Base-by-base conservation (phyloP, 2,329 filamentous ascomycete species). In the Phoma sp. region DNA sequence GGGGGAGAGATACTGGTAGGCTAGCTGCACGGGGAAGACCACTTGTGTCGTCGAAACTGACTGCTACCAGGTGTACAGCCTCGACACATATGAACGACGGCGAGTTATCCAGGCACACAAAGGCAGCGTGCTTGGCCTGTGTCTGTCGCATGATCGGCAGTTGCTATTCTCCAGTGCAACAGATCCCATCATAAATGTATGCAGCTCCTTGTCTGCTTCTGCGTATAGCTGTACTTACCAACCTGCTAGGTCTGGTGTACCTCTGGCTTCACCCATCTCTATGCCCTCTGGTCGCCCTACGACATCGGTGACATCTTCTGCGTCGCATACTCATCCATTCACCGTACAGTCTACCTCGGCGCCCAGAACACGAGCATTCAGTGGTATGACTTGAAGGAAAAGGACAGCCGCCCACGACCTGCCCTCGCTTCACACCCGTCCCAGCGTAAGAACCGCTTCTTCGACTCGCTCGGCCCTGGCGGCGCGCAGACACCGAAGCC, bases 231-330 rank as follows among this genome's bases (percentile, higher is more conserved):
- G 38, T 44, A 48, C 46, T 30, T 55, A 41, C 52, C 46, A 36
- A 55, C 36, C 22, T 45, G 22, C 22, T 56, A 84, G 82, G 80
- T 96, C 36, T 98, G 95, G 95, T 89, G 87, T 65, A 89, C 93
- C 2, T 82, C 80, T 38, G 88, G 86, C 6, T 87, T 96, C 72
- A 83, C 83, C 53, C 87, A 89, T 25, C 81, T 95, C 1, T 95
- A 93, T 78, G 91, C 95, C 60, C 90, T 98, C 58, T 96, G 96
- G 79, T 96, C 92, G 58, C 88, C 88, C 44, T 93, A 96, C 75
- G 93, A 98, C 66, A 90, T 96, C 36, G 95, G 95, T 56, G 95
- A 99, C 77, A 86, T 99, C 57, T 98, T 98, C 74, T 96, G 91
- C 63, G 88, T 96, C n/a, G 89, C 89, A 1, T 97, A 96, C 74